Conservation (phyloP, 768 basidiomycete genomes). For the Lactifluus volemus region DNA sequence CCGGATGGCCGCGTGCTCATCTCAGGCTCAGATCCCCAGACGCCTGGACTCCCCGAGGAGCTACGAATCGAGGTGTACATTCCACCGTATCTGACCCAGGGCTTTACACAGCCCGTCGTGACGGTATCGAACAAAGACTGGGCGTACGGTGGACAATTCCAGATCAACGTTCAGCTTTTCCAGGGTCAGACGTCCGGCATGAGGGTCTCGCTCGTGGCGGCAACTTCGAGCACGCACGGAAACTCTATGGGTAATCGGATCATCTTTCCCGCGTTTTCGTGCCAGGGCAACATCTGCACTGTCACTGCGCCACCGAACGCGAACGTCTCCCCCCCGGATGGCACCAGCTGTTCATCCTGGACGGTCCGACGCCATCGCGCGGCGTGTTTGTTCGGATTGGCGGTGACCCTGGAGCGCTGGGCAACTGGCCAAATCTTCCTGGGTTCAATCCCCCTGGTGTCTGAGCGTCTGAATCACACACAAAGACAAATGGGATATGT, state of each 20-base stretch:
- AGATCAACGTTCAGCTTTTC: slow-evolving; percentile 38
- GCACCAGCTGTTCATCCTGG: slow-evolving; percentile 68
- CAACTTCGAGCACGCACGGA: slow-evolving; percentile 69
- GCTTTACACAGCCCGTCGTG: slow-evolving; percentile 53
- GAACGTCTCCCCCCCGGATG: slow-evolving; percentile 61
- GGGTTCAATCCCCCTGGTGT: slow-evolving; percentile 64
- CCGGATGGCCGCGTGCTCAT: slow-evolving; percentile 69
- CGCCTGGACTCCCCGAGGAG: slow-evolving; percentile 58
- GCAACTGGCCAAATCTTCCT: slow-evolving; percentile 64
- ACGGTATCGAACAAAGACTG: slow-evolving; percentile 54
- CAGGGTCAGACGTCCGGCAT: slow-evolving; percentile 39
- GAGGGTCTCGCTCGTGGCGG: slow-evolving; percentile 59
- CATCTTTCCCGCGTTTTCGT: slow-evolving; percentile 66
- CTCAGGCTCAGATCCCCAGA: slow-evolving; percentile 69
- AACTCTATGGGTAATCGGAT: slow-evolving; percentile 67
- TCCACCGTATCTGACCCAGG: slow-evolving; percentile 74
- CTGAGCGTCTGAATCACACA: slow-evolving; percentile 27
- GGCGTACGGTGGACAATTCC: slow-evolving; percentile 45
- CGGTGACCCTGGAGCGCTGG: slow-evolving; percentile 59
- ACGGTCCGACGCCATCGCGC: slow-evolving; percentile 70
- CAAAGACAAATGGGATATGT: no score
- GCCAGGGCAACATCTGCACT: slow-evolving; percentile 60
- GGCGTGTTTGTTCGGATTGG: slow-evolving; percentile 73
- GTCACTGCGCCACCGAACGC: slow-evolving; percentile 71
- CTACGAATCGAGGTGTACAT: slow-evolving; percentile 75